A percentile compares a stretch with the other conserved stretches of the same genome.
These are phyloP conservation scores for Dendrobium catenatum DNA, from an alignment of 106 monocot genomes.

Conservation along the genomic window DNA sequence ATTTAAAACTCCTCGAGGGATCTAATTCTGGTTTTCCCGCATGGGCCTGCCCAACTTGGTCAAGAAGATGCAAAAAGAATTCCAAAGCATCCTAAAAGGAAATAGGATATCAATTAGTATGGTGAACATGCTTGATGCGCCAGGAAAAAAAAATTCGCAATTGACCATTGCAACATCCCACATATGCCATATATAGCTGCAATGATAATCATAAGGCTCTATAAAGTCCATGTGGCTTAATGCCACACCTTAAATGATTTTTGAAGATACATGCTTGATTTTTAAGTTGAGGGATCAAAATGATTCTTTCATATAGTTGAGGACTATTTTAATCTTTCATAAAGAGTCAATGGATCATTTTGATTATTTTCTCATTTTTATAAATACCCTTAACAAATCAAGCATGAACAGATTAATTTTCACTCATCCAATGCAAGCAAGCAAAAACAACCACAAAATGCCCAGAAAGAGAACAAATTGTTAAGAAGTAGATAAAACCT, in stretches of 20 bases:
- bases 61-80: slow-evolving; percentile 85
- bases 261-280: no score
- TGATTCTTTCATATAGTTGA: no score
- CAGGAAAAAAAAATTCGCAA: neutral
- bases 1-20: slow-evolving; percentile 78
- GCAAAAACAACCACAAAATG: no score
- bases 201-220: neutral
- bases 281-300: no score
- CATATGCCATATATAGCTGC: neutral
- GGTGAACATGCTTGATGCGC: neutral
- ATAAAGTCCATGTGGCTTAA: neutral
- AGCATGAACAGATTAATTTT: no score
- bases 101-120: neutral
- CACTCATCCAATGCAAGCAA: no score
- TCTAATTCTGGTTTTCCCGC: slow-evolving; percentile 55
- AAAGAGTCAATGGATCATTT: no score
- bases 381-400: no score
- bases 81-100: slow-evolving; percentile 80
- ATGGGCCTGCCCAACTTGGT: slow-evolving; percentile 76
- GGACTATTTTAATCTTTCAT: no score
- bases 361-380: no score
- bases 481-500: no score
- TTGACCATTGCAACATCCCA: neutral
- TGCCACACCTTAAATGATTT: neutral
- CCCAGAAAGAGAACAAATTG: no score